Evolutionary conservation across 768 basidiomycete species (phyloP), one percentile per base, ranked within the genome.

Genomic region (Lactifluus volemus): DNA sequence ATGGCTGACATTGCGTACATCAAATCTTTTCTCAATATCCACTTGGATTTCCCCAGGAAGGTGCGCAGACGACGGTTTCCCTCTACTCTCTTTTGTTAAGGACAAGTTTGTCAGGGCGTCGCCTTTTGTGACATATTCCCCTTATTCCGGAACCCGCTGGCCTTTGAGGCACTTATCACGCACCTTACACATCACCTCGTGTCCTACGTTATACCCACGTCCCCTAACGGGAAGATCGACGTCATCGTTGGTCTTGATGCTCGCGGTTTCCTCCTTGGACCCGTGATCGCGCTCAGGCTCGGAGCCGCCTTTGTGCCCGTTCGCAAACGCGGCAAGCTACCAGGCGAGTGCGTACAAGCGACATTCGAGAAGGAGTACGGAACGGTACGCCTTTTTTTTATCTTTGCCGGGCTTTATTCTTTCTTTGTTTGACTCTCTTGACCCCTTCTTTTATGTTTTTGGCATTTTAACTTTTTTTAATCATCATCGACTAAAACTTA

Each of bases 271-370:
- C 81, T 99, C 53, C 74, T 99, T 10, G 97, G 95, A 1, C 97
- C 97, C 1, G 82, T 93, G 66, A 83, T 99, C 67, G 97, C 97
- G 5, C 74, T 92, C 68, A 79, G 96, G 60, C 77, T 99, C 30
- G 91, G 92, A 30, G 94, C 94, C 1, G 91, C 92, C 11, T 99
- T 99, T 67, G 93, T 97, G 3, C 95, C 97, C 2, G 94, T 98
- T 38, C 81, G 97, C 61, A 99, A 99, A 76, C 76, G 77, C 63
- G 95, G 94, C 5, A 99, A 98, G 73, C 79, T 99, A n/a, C 97
- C 97, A 6, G 97, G 97, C 49, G 69, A 83, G 67, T 89, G 87
- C 71, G 79, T 85, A 49, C 77, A 79, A 36, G 87, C 83, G 2
- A 79, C 79, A 21, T 99, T 93, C 67, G 83, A 86, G 73, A 97